Base-by-base conservation (phyloP, 495 filamentous ascomycete genomes). In the Aspergillus cavernicola region DNA sequence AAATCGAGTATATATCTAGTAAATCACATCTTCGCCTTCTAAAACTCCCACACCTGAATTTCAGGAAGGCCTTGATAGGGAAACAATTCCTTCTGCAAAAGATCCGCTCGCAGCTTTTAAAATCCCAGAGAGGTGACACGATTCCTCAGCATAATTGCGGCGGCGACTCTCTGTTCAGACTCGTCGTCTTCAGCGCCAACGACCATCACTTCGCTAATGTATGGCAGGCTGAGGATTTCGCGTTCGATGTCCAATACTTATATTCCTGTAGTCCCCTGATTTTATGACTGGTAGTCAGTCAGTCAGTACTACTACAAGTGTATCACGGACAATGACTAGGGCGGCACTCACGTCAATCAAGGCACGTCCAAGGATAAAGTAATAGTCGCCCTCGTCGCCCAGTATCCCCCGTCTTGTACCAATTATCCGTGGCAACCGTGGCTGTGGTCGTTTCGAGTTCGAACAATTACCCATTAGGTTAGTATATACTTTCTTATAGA, bases 121-220 rank as follows among this genome's bases (percentile, higher is more conserved):
- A n/a, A n/a, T n/a, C n/a, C n/a, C n/a, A n/a, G n/a, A n/a, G n/a
- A n/a, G n/a, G n/a, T n/a, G n/a, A n/a, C n/a, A n/a, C n/a, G n/a
- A 31, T 52, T 18, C 28, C 35, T 52, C 16, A 52, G 38, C 20
- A 38, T 52, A 5, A 80, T 48, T 4, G 69, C 69, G 7, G 71
- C 76, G n/a, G 68, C 76, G 13, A 80, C 77, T n/a, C 77, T 62
- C 49, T 80, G 73, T 2, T 69, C 71, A 60, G 59, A 74, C 65
- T 74, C 71, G 16, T 67, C 58, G 45, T 71, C 67, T 2, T 64
- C 55, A 22, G 73, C 46, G 1, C 71, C 71, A 19, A 74, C 69
- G 3, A 74, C 65, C 11, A 67, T 69, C 9, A 67, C 70, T 42
- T 74, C 71, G 43, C 65, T 57, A 23, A 74, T 65, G 13, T 54